phyloP scores from a whole-genome alignment of 805 yeast genomes.

The Saturnispora halmiae region DNA sequence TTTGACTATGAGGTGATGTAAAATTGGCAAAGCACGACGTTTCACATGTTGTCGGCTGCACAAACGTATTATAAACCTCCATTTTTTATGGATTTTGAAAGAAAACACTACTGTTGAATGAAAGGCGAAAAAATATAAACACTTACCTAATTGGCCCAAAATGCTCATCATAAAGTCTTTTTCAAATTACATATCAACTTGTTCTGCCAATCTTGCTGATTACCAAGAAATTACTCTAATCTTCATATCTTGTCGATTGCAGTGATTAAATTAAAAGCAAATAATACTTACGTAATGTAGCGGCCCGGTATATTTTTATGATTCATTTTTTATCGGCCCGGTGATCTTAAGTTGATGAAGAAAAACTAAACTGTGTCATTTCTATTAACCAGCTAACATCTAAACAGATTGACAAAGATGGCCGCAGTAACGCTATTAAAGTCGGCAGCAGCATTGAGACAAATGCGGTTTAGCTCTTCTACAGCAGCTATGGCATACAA shows the following conservation, averaged over 20 bases:
- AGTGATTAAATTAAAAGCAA: no score
- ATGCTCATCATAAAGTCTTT: no score
- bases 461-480: conserved; percentile 40
- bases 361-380: not conserved
- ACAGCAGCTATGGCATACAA: conserved; percentile 94
- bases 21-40: conserved; percentile 44
- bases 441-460: conserved; percentile 1
- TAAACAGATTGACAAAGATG: not conserved
- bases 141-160: not conserved
- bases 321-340: not conserved
- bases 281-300: no score
- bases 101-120: not conserved
- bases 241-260: no score
- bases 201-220: no score
- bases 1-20: conserved; percentile 33
- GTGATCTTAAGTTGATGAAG: not conserved
- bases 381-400: no score
- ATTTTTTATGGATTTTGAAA: conserved; percentile 28
- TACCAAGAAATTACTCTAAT: no score
- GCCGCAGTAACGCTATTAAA: conserved; percentile 3
- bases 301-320: not conserved
- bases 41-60: conserved; percentile 68
- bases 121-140: not conserved
- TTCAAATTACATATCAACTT: no score
- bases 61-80: conserved; percentile 74